Conservation (phyloP, 139 green algal genomes). For the Haematococcus lacustris region DNA sequence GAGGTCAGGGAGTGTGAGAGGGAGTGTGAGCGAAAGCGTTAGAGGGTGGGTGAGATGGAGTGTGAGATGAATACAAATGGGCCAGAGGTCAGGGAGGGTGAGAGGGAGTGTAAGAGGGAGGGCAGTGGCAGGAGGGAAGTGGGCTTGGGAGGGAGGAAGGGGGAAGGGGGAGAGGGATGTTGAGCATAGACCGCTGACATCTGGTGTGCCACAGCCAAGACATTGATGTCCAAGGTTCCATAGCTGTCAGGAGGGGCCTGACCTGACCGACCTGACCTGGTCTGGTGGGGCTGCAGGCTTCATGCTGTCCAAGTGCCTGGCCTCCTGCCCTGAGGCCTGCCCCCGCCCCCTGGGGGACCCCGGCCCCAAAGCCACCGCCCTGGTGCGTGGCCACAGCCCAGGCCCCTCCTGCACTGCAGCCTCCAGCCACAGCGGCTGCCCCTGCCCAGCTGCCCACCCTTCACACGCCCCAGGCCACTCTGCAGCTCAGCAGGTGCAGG, state of each 20-base stretch:
- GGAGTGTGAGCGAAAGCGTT: too few relatives aligned
- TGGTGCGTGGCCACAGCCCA: conserved; percentile 28
- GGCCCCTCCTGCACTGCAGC: conserved; percentile 5
- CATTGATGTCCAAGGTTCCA: background rate
- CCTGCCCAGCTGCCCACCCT: background rate
- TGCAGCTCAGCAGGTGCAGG: background rate
- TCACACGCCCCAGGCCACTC: too few relatives aligned
- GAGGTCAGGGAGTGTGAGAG: too few relatives aligned
- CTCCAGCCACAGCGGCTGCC: background rate
- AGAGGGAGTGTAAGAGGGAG: background rate
- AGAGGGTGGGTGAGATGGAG: background rate
- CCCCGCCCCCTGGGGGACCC: conserved; percentile 10
- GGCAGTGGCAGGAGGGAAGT: background rate
- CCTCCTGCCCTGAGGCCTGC: conserved; percentile 23
- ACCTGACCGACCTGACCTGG: background rate
- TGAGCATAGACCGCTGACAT: background rate
- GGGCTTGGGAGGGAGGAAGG: background rate
- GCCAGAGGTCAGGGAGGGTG: background rate
- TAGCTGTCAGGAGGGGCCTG: background rate
- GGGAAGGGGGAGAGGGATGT: background rate
- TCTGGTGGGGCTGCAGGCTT: conserved; percentile 11
- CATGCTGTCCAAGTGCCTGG: conserved; percentile 26
- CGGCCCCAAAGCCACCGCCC: conserved; percentile 28
- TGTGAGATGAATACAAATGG: background rate
- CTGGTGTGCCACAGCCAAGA: background rate